Evolutionary conservation across 768 basidiomycete species (phyloP).

Genomic region (Stropharia rugosoannulata): DNA sequence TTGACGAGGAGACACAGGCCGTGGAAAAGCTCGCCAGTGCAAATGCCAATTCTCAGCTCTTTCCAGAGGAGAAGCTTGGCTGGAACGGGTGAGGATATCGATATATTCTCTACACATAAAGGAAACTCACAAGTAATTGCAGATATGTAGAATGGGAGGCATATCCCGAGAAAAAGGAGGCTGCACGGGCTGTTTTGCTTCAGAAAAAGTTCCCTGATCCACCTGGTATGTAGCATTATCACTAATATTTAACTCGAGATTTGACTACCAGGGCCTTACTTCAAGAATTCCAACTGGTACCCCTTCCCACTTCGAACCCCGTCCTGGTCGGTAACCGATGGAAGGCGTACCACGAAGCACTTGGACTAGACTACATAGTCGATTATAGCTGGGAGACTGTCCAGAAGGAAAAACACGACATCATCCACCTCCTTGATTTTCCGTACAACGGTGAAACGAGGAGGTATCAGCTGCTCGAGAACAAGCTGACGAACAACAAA

Average conservation of each 20-base stretch:
- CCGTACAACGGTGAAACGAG: conserved; percentile 16
- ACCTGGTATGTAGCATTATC: background rate
- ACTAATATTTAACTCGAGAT: background rate
- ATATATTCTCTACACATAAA: too few species aligned
- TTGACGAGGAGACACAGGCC: too few species aligned
- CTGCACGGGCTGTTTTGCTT: conserved; percentile 7
- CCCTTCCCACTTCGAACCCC: conserved; percentile 12
- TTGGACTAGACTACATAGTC: conserved; percentile 11
- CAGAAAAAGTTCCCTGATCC: conserved; percentile 11
- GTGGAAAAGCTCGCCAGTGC: too few species aligned
- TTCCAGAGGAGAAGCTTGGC: too few species aligned
- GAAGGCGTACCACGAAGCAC: conserved; percentile 14
- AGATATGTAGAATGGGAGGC: conserved; percentile 14
- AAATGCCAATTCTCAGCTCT: too few species aligned
- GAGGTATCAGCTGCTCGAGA: conserved; percentile 5
- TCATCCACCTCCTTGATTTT: conserved; percentile 14
- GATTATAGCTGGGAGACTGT: conserved; percentile 13
- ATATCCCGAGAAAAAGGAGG: conserved; percentile 13
- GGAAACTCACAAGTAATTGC: too few species aligned
- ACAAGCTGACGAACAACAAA: conserved; percentile 7
- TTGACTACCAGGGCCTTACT: background rate
- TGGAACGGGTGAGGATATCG: too few species aligned
- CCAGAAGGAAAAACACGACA: conserved; percentile 14
- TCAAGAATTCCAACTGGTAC: conserved; percentile 11
- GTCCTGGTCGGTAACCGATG: conserved; percentile 11